A percentile compares a stretch with the other conserved stretches of the same genome.
These are phyloP conservation scores for Aspergillus japonicus DNA, from an alignment of 2,329 filamentous ascomycete genomes.

Conservation along the genomic window DNA sequence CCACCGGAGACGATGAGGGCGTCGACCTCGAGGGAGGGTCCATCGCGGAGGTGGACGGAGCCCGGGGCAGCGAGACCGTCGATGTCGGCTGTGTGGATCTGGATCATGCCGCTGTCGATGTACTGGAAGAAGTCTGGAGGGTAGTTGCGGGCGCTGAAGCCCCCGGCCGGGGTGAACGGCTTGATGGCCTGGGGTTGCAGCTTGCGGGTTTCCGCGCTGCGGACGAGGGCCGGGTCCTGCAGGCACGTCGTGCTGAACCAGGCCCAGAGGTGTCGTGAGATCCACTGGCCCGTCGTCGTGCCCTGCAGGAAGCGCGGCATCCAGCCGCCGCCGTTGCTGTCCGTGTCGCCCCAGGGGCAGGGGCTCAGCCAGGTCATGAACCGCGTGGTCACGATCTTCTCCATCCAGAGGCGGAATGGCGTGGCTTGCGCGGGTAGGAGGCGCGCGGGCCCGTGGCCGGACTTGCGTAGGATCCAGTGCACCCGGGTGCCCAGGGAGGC, in stretches of 20 bases:
- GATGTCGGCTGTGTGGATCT: slow-evolving; percentile 54
- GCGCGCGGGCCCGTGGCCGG: slow-evolving; percentile 55
- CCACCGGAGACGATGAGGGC: slow-evolving; percentile 54
- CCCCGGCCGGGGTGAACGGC: slow-evolving; percentile 51
- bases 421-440: slow-evolving; percentile 45
- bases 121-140: slow-evolving; percentile 53
- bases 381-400: slow-evolving; percentile 43
- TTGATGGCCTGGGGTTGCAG: slow-evolving; percentile 37
- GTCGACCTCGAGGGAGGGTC: slow-evolving; percentile 45
- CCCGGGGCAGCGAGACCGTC: slow-evolving; percentile 38
- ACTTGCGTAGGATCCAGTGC: slow-evolving; percentile 58
- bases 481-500: slow-evolving; percentile 53
- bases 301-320: neutral
- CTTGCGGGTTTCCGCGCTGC: slow-evolving; percentile 17
- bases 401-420: slow-evolving; percentile 4
- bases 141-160: slow-evolving; percentile 59
- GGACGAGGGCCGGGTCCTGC: slow-evolving; percentile 27
- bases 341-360: neutral
- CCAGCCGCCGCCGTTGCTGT: neutral
- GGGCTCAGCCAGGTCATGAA: slow-evolving; percentile 49
- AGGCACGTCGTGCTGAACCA: slow-evolving; percentile 57
- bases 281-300: neutral
- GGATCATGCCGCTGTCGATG: slow-evolving; percentile 50
- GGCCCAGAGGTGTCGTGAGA: slow-evolving; percentile 28
- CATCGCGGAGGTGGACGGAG: slow-evolving; percentile 47